Conservation (phyloP, 179 eudicot species). For the Beta lomatogona region DNA sequence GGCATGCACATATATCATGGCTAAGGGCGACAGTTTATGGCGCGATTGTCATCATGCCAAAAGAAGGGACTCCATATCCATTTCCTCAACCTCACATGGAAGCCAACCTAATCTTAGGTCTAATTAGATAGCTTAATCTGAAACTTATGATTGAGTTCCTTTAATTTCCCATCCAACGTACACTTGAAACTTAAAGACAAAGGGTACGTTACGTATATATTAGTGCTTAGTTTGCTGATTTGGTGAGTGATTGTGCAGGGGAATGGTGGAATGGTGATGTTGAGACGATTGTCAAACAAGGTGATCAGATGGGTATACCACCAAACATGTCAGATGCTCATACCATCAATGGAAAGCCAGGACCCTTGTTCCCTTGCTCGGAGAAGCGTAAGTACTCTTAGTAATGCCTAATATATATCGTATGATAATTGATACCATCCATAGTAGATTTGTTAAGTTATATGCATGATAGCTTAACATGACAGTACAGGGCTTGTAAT, state of each 20-base stretch:
- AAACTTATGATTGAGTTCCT: too few relatives aligned
- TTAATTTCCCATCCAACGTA: too few relatives aligned
- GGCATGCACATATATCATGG: conserved; percentile 41
- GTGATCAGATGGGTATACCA: conserved; percentile 43
- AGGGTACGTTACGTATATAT: neutral
- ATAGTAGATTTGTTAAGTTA: too few relatives aligned
- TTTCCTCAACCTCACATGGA: conserved; percentile 38
- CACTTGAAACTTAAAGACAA: neutral
- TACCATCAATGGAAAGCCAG: conserved; percentile 63
- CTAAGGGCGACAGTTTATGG: conserved; percentile 36
- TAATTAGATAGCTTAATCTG: too few relatives aligned
- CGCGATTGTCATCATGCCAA: conserved; percentile 35
- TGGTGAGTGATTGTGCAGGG: conserved; percentile 33
- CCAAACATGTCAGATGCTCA: conserved; percentile 57
- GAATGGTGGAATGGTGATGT: conserved; percentile 67
- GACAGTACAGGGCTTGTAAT: too few relatives aligned
- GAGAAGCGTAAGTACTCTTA: conserved; percentile 47
- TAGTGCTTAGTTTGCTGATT: neutral
- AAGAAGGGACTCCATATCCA: conserved; percentile 34
- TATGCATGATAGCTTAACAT: too few relatives aligned
- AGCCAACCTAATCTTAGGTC: conserved; percentile 31
- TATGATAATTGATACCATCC: too few relatives aligned
- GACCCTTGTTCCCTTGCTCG: conserved; percentile 60
- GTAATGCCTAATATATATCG: too few relatives aligned
- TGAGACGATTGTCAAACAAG: conserved; percentile 47